Base-by-base conservation (phyloP, 495 filamentous ascomycete species). In the Tricharina praecox region DNA sequence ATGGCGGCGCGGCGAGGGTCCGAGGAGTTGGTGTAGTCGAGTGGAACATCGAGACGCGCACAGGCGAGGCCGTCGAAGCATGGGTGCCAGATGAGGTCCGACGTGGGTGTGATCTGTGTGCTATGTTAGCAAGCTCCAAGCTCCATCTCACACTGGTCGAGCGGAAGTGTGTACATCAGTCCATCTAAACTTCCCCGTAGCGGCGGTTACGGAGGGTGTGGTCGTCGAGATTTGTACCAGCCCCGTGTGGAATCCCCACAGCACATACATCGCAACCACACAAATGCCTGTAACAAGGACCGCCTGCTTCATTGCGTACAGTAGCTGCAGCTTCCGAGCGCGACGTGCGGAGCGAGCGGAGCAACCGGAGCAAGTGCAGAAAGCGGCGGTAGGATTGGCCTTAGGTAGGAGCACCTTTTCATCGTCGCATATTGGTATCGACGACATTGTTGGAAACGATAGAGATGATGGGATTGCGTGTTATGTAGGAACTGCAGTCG, bases 1-100 rank as follows among this genome's bases (percentile, higher is more conserved):
- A 74, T 50, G 2, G 61, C 47, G 11, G 66, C 69, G 18, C 61
- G 60, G 9, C 57, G 48, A 1, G 56, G 35, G 16, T 66, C 58
- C 0, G 63, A 63, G 2, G 67, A 64, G 28, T 63, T 45, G 0
- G 62, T 64, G 67, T 68, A 73, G 56, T 73, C 70, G 47, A 73
- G 64, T 0, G 70, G 70, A 5, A 70, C 65, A n/a, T 57, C 48
- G n/a, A 71, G 63, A 37, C 68, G 62, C 9, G 68, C 68, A 50
- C 68, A 71, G 19, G 56, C 43, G 65, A 57, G 43, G 63, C 62
- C 9, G 21, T 52, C 51, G 57, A 62, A 66, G 50, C 68, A 70
- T 15, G 52, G 47, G 42, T 60, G 55, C 34, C 62, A 66, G 1
- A 44, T 36, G 25, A 67, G 45, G 37, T 63, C 50, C 9, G 36